phyloP scores from a whole-genome alignment of 495 filamentous ascomycete species.

The Penicillium mononematosum region DNA sequence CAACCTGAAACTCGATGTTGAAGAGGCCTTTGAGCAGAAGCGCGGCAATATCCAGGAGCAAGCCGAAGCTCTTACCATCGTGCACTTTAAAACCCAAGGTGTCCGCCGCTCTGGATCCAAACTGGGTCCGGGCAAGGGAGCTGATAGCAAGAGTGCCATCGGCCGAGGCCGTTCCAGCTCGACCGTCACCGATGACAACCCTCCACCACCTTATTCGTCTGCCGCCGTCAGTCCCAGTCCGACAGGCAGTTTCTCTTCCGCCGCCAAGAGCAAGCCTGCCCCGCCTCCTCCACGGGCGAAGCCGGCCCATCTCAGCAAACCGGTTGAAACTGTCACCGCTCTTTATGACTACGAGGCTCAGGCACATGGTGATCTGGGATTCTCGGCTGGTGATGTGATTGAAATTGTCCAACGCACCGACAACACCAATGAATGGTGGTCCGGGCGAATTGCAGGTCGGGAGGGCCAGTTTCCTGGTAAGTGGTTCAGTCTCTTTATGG shows the following conservation, averaged over 20 bases:
- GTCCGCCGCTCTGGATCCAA: conserved; percentile 49
- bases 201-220: conserved; percentile 67
- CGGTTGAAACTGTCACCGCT: conserved; percentile 73
- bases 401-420: conserved; percentile 77
- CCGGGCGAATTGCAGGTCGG: conserved; percentile 69
- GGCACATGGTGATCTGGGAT: conserved; percentile 91
- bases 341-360: conserved; percentile 96
- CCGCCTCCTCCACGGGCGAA: conserved; percentile 93
- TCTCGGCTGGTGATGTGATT: conserved; percentile 85
- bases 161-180: conserved; percentile 35
- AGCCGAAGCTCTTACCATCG: conserved; percentile 74
- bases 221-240: conserved; percentile 39
- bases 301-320: conserved; percentile 66
- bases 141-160: conserved; percentile 32
- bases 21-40: conserved; percentile 85
- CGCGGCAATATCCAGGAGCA: conserved; percentile 81
- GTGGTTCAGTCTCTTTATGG: conserved; percentile 26
- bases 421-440: conserved; percentile 98
- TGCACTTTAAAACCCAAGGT: conserved; percentile 85
- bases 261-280: conserved; percentile 79
- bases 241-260: conserved; percentile 57
- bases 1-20: conserved; percentile 82
- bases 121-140: conserved; percentile 43
- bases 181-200: conserved; percentile 55
- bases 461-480: conserved; percentile 93